phyloP scores from a whole-genome alignment of 805 yeast species.

The Yueomyces sp. region DNA sequence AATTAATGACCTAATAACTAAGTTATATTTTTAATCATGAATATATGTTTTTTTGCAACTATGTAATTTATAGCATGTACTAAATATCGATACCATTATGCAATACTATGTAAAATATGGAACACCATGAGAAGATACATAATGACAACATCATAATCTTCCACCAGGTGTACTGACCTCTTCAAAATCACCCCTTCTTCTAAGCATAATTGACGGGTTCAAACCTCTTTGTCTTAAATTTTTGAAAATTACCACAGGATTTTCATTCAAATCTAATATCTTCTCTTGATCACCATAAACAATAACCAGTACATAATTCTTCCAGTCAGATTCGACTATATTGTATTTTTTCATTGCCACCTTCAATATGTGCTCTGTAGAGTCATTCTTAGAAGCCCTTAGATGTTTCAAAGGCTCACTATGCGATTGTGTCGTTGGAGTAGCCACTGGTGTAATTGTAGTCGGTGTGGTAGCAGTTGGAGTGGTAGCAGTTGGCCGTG shows the following conservation, averaged over 20 bases:
- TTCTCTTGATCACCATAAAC: conserved; percentile 88
- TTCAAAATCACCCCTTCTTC: conserved; percentile 56
- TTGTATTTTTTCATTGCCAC: conserved; percentile 81
- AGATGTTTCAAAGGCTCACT: conserved; percentile 69
- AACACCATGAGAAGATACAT: no score
- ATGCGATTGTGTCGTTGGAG: background rate
- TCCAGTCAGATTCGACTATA: conserved; percentile 68
- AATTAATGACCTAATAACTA: background rate
- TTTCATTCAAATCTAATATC: conserved; percentile 68
- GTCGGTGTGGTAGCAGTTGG: background rate
- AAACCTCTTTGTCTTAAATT: conserved; percentile 75
- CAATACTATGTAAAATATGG: no score
- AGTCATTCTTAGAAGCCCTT: conserved; percentile 79
- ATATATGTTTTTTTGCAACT: no score
- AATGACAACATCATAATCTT: conserved; percentile 1
- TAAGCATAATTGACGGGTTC: conserved; percentile 83
- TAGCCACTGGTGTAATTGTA: background rate
- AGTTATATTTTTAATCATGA: no score
- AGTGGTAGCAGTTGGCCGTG: background rate
- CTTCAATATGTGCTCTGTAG: conserved; percentile 76
- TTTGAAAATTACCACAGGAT: conserved; percentile 75
- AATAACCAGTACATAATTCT: conserved; percentile 75
- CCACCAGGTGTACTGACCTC: conserved; percentile 21
- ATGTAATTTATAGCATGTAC: no score
- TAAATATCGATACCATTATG: no score